Evolutionary conservation across 768 basidiomycete genomes (phyloP), one percentile per base, ranked within the genome.

Genomic region (Tricholoma bakamatsutake): DNA sequence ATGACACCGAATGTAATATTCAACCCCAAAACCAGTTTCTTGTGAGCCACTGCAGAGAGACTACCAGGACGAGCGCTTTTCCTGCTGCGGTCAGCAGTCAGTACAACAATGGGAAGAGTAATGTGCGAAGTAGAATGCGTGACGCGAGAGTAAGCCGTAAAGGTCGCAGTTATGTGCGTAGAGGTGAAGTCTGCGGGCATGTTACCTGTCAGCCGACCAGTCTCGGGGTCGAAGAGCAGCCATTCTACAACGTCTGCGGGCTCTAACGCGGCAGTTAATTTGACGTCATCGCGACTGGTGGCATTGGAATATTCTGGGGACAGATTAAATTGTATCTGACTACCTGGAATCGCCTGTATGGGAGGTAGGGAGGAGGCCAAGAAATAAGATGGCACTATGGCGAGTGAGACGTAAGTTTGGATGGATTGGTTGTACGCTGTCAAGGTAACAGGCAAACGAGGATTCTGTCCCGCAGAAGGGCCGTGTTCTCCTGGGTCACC

Each of bases 61-160:
- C 71, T 71, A 35, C 58, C 63, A 13, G 70, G 71, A 59, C 67
- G 73, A 27, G 65, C 56, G 13, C 61, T 66, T 35, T 76, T 72
- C 58, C 79, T 72, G 21, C 69, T 68, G 59, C 71, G 69, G 56
- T 73, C 67, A 45, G 66, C 53, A 33, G 73, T 60, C 42, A 76
- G 66, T 54, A 84, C 66, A 53, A 76, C 72, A 30, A 90, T 71
- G 1, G 76, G 67, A 15, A 90, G 73, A 53, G 60, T 78, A 1
- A 85, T 75, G 62, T 88, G 86, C 17, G 88, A 90, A 1, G 82
- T 87, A 13, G 88, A 85, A 60, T 84, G 88, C 2, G 84, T 88
- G 17, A 77, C 53, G 35, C 66, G 72, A 31, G 85, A 87, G 67
- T 83, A 88, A 2, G 87, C 89, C 6, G 83, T 82, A 60, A 90